Evolutionary conservation across 495 filamentous ascomycete species (phyloP), one percentile per base, ranked within the genome.

Genomic region (Aspergillus diversus): DNA sequence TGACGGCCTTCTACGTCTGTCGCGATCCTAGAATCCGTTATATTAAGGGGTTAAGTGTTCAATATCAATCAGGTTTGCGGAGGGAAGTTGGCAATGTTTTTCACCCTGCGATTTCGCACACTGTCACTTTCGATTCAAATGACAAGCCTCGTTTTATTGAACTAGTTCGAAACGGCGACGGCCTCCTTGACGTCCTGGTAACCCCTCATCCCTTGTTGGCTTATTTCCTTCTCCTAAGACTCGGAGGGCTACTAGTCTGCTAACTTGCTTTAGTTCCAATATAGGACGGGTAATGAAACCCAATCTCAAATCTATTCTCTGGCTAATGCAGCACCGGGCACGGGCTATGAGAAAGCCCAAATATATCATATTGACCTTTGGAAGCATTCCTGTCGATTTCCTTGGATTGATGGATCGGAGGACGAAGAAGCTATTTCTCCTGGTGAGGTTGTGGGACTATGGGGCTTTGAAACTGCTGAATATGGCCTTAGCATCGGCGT

Each of bases 381-480:
- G 21, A 27, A 2, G 1, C 21, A 27, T 2, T 27, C 21, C 21
- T 27, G 21, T 4, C 13, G 34, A 54, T 17, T n/a, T 8, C 8
- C 13, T 12, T 33, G 59, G 59, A 5, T 27, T 54, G 11, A 9
- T 46, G 37, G 7, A 9, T 12, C 5, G 0, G 1, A 5, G 39
- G 47, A 32, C 16, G 11, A 17, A 47, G 50, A 27, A 27, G 21
- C 21, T 17, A 3, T 60, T 5, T 32, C 32, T 1, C 5, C 8
- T 8, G 57, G 57, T 13, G 57, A 39, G 5, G 21, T 60, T 16
- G 47, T 52, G 5, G 57, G 57, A 6, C n/a, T 60, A 0, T 60
- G 47, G 47, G 57, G 47, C 31, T 43, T 39, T 32, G 7, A n/a
- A 27, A 39, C 5, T 9, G 7, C 47, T 4, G 46, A 60, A 3